Evolutionary conservation across 495 filamentous ascomycete species (phyloP), one percentile per base, ranked within the genome.

Genomic region (Daldinia grandis): DNA sequence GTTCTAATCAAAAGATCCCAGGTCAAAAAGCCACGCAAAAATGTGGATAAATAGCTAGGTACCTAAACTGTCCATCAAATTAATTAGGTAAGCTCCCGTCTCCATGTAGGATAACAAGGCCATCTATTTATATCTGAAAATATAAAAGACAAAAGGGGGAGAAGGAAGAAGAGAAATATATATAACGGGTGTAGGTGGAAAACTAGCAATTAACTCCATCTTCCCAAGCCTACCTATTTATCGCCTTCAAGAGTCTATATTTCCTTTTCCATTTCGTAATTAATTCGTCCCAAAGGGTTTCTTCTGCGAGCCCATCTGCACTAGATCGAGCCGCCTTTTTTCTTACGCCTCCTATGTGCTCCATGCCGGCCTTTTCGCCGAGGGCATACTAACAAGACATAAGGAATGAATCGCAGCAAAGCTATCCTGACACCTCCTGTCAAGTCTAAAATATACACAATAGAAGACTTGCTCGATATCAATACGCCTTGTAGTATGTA

Each of bases 131-230:
- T 53, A 65, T 27, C 6, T 12, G 53, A 64, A 33, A 35, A 28
- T 19, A 49, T 54, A 69, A 58, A 58, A 63, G 67, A 35, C 15
- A 56, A 56, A 35, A 53, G n/a, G 53, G 8, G 5, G 35, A 35
- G 27, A 49, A 28, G 44, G 59, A 51, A 61, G 37, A 61, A 65
- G 62, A 53, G 56, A 66, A 66, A 55, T 33, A 27, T 27, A 38
- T 30, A 21, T 40, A 37, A 30, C 21, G 38, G 8, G 44, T 69
- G 42, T 55, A 50, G 21, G 17, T 31, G 31, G 53, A 51, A 30
- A 49, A 69, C 44, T 60, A 72, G 54, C 14, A 63, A 64, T 67
- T 67, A 68, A 68, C 55, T 58, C 64, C 64, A 12, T 19, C 25
- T 50, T 37, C 30, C 49, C 9, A 31, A 24, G 42, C 42, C 17